Percentiles rank a stretch among this genome's conserved stretches.
Evolutionary conservation across 257 asterid species (phyloP).

Genomic region (Gentiana straminea): DNA sequence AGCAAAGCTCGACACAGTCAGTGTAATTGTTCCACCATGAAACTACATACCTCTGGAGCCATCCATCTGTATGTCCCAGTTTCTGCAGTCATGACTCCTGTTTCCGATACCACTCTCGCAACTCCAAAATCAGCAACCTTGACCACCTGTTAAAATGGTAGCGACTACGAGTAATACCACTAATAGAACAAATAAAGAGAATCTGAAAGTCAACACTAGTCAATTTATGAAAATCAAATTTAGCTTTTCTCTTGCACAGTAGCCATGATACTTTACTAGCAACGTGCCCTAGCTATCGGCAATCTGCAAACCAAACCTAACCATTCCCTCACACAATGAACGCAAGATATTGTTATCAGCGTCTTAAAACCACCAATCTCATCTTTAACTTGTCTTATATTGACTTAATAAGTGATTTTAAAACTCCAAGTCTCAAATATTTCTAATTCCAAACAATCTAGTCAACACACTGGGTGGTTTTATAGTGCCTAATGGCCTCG

Average conservation of each 20-base stretch:
- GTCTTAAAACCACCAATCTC: no score
- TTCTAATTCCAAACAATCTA: no score
- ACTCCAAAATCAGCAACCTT: constrained; percentile 99
- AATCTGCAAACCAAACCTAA: no score
- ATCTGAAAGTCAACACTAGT: background rate
- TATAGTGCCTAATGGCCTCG: background rate
- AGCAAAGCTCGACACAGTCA: background rate
- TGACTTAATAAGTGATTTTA: no score
- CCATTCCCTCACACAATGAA: no score
- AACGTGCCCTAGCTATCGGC: no score
- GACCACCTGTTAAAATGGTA: constrained; percentile 42
- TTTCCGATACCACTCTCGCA: constrained; percentile 78
- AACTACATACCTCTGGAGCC: constrained; percentile 87
- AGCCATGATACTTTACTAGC: no score
- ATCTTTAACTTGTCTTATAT: no score
- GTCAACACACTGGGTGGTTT: background rate
- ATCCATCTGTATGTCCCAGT: constrained; percentile 98
- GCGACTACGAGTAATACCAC: no score
- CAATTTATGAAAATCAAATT: background rate
- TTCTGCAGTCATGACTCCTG: constrained; percentile 98
- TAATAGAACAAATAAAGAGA: background rate
- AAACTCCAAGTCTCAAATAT: no score
- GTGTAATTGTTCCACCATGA: background rate
- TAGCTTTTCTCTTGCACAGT: no score
- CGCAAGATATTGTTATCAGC: no score